A percentile compares a stretch with the other conserved stretches of the same genome.
Evolutionary conservation across 225 moss, liverwort and hornwort genomes (phyloP).

Genomic region (Bryoerythrophyllum caledonicum): DNA sequence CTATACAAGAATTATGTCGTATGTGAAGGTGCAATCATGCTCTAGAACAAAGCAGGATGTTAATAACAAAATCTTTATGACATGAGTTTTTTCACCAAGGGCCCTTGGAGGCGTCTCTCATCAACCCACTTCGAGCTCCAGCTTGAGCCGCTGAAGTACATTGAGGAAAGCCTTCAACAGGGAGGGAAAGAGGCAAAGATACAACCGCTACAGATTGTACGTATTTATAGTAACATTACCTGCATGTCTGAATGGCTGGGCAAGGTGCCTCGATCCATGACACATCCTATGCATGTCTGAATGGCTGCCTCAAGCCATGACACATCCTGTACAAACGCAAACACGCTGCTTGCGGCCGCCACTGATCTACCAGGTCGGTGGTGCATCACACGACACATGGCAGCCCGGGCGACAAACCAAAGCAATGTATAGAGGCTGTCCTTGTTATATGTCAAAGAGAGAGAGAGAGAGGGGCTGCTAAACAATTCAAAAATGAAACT

Average conservation of each 20-base stretch:
- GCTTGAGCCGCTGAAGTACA: not conserved
- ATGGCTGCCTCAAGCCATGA: constrained; percentile 24
- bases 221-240: not conserved
- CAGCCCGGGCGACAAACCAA: constrained; percentile 71
- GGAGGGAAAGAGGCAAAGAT: constrained; percentile 1
- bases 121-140: constrained; percentile 23
- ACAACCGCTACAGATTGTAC: constrained; percentile 30
- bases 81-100: constrained; percentile 24
- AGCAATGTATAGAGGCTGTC: constrained; percentile 31
- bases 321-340: constrained; percentile 22
- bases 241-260: constrained; percentile 19
- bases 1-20: too few species aligned
- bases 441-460: constrained; percentile 11
- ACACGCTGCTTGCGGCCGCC: constrained; percentile 41
- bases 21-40: not conserved
- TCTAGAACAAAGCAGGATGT: not conserved
- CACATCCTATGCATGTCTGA: constrained; percentile 22
- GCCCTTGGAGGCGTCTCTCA: constrained; percentile 35
- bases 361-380: constrained; percentile 63
- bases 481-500: constrained; percentile 13
- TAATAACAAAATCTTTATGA: constrained; percentile 3
- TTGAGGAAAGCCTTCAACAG: constrained; percentile 29
- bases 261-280: constrained; percentile 29
- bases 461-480: constrained; percentile 18
- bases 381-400: constrained; percentile 36